These are phyloP conservation scores for Vitis rotundifolia DNA, from an alignment of 164 flowering plant species.

Conservation along the genomic window DNA sequence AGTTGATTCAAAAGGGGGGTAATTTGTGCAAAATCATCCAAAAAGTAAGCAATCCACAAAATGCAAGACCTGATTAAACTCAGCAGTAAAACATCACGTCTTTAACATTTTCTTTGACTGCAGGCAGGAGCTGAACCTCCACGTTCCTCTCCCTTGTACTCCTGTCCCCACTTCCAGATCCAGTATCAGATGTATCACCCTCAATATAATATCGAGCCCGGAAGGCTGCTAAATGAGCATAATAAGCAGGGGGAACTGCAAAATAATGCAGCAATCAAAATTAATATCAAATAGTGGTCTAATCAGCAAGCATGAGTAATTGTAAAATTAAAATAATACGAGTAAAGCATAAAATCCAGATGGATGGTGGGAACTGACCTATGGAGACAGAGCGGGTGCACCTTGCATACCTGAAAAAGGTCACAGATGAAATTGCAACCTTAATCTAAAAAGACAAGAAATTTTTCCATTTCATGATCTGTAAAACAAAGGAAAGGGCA, in stretches of 20 bases:
- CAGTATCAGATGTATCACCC: slow-evolving; percentile 44
- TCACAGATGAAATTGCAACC: background rate
- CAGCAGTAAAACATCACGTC: slow-evolving; percentile 78
- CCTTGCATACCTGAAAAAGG: slow-evolving; percentile 67
- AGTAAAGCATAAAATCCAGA: background rate
- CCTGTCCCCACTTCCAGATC: slow-evolving; percentile 27
- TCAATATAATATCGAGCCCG: slow-evolving; percentile 72
- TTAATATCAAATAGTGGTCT: background rate
- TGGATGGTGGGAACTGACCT: slow-evolving; percentile 38
- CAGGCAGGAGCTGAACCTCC: slow-evolving; percentile 40
- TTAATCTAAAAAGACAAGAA: background rate
- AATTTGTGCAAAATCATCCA: too few relatives aligned
- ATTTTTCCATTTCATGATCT: background rate
- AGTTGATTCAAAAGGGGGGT: too few relatives aligned
- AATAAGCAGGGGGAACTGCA: slow-evolving; percentile 92
- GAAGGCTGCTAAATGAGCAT: slow-evolving; percentile 80
- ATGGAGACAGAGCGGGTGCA: slow-evolving; percentile 88
- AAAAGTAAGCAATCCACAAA: background rate
- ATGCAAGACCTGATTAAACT: too few relatives aligned
- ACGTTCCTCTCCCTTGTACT: slow-evolving; percentile 9
- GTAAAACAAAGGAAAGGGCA: background rate
- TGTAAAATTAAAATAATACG: background rate
- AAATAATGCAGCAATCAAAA: background rate
- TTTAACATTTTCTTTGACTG: slow-evolving; percentile 55
- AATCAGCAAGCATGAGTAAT: background rate